phyloP scores from a whole-genome alignment of 768 basidiomycete genomes.

The Pleurotus tuoliensis region DNA sequence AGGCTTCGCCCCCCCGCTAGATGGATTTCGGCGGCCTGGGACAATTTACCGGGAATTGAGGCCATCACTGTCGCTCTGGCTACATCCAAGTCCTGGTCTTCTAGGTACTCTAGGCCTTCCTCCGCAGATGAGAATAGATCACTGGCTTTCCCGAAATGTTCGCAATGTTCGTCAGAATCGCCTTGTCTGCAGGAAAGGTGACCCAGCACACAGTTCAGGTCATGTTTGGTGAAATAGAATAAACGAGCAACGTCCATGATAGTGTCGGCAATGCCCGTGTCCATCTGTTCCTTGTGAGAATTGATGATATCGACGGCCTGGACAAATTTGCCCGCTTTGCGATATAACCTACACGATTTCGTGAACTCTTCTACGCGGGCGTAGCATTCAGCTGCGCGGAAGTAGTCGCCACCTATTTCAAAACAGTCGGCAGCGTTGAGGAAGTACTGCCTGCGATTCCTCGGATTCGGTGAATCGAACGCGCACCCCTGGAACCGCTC shows the following conservation, averaged over 20 bases:
- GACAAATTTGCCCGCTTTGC: constrained; percentile 47
- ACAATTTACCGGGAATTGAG: constrained; percentile 29
- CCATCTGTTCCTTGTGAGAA: constrained; percentile 26
- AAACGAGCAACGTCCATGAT: constrained; percentile 43
- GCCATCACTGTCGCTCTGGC: constrained; percentile 43
- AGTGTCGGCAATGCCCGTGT: constrained; percentile 23
- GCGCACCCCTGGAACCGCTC: constrained; percentile 45
- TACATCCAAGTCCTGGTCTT: constrained; percentile 47
- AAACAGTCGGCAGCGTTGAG: constrained; percentile 45
- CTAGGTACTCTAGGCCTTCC: constrained; percentile 53
- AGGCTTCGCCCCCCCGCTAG: constrained; percentile 40
- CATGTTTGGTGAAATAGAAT: constrained; percentile 36
- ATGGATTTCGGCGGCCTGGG: constrained; percentile 52
- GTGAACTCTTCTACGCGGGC: constrained; percentile 37
- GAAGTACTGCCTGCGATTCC: constrained; percentile 32
- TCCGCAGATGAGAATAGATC: constrained; percentile 47
- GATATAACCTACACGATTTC: constrained; percentile 41
- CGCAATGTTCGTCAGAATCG: not conserved
- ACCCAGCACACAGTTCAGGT: constrained; percentile 28
- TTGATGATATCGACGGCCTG: constrained; percentile 47
- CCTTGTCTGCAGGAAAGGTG: not conserved
- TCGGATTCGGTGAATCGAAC: constrained; percentile 18
- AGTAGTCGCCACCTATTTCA: constrained; percentile 32
- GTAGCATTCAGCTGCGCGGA: constrained; percentile 43
- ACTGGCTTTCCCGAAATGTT: constrained; percentile 37